These are phyloP conservation scores for Citrullus colocynthis DNA, from an alignment of 306 rosid genomes.

Conservation along the genomic window DNA sequence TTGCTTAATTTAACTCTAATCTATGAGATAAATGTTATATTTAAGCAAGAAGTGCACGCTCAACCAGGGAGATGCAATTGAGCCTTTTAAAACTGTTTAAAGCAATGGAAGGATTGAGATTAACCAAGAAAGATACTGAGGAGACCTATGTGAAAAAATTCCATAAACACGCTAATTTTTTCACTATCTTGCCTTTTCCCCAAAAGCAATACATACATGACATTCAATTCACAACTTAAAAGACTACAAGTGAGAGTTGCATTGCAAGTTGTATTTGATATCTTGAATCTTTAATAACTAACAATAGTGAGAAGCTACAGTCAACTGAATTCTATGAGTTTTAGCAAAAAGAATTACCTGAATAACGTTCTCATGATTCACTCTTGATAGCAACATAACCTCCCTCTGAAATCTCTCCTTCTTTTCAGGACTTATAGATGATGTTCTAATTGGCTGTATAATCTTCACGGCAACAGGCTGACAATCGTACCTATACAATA, in stretches of 20 bases:
- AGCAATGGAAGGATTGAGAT: neutral
- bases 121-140: neutral
- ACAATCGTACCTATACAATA: constrained; percentile 25
- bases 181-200: neutral
- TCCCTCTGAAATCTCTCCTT: constrained; percentile 47
- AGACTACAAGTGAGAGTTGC: neutral
- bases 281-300: neutral
- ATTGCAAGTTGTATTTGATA: neutral
- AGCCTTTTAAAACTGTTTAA: neutral
- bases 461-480: constrained; percentile 38
- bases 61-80: too few relatives aligned
- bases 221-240: neutral
- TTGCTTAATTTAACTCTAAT: neutral
- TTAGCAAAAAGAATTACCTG: constrained; percentile 22
- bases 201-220: neutral
- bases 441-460: constrained; percentile 18
- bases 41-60: neutral
- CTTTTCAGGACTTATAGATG: constrained; percentile 14
- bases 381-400: constrained; percentile 28
- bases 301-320: neutral
- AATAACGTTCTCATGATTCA: constrained; percentile 33
- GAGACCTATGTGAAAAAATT: neutral
- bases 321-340: neutral
- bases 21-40: neutral
- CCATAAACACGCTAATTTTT: neutral